These are phyloP conservation scores for Castanospermum australe DNA, from an alignment of 306 rosid species.

Conservation along the genomic window DNA sequence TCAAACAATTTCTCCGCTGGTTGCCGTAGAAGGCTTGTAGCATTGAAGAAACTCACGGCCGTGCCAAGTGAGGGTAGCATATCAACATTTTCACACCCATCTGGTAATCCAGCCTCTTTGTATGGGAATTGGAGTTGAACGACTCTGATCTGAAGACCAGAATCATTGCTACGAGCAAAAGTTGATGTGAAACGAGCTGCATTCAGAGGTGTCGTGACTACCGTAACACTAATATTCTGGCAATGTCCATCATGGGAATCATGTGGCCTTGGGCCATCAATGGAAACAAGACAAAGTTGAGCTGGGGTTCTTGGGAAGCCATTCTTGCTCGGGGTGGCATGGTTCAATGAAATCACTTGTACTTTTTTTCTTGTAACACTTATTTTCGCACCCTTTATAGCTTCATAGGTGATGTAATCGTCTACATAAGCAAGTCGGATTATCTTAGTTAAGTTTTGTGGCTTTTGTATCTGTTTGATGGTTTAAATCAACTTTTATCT, in stretches of 20 bases:
- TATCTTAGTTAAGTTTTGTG: neutral
- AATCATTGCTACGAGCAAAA: slow-evolving; percentile 21
- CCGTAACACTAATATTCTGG: slow-evolving; percentile 43
- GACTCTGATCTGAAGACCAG: slow-evolving; percentile 28
- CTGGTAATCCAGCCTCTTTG: no score
- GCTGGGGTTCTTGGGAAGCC: slow-evolving; percentile 21
- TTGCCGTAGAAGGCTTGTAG: neutral
- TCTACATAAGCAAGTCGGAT: neutral
- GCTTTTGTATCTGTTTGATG: neutral
- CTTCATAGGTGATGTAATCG: neutral
- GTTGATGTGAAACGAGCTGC: slow-evolving; percentile 38
- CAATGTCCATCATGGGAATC: slow-evolving; percentile 65
- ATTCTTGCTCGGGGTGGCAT: neutral
- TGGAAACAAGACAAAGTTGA: slow-evolving; percentile 52
- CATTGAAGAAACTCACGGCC: neutral
- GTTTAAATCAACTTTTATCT: no score
- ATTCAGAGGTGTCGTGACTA: slow-evolving; percentile 51
- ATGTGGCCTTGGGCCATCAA: slow-evolving; percentile 69
- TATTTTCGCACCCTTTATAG: neutral
- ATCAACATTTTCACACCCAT: no score
- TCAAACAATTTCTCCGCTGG: slow-evolving; percentile 16
- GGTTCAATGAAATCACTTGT: neutral
- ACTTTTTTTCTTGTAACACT: no score
- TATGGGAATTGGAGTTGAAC: slow-evolving; percentile 48
- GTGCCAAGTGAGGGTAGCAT: slow-evolving; percentile 28